Conservation (phyloP, 148 eudicot genomes). For the Heliamphora exappendiculata region DNA sequence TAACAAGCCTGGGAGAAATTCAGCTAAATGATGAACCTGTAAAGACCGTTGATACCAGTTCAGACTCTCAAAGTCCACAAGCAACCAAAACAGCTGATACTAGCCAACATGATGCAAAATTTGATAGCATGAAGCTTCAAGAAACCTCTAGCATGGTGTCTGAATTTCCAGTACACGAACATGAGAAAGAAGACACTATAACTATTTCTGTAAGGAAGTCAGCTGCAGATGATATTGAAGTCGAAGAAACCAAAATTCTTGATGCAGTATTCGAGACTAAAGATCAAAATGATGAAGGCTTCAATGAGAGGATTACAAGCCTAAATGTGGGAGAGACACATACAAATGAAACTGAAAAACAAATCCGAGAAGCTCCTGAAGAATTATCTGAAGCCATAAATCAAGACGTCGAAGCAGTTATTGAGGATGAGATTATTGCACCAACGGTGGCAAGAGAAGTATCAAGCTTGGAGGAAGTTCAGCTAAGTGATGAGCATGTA, state of each 20-base stretch:
- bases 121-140: conserved; percentile 8
- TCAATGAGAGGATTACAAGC: conserved; percentile 6
- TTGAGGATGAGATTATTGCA: background rate
- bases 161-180: conserved; percentile 5
- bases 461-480: background rate
- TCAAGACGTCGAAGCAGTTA: conserved; percentile 1
- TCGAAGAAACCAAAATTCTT: conserved; percentile 8
- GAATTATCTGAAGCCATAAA: background rate
- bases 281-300: conserved; percentile 2
- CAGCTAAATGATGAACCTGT: too few species aligned
- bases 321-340: background rate
- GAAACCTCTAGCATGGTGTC: conserved; percentile 8
- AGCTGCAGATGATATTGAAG: conserved; percentile 8
- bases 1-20: too few species aligned
- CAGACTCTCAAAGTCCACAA: conserved; percentile 5
- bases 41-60: background rate
- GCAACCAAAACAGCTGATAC: background rate
- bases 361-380: conserved; percentile 5
- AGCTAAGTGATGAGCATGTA: conserved; percentile 6
- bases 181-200: background rate
- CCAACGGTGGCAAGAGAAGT: background rate
- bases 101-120: conserved; percentile 8
- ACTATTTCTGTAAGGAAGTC: background rate
- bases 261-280: background rate
- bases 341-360: background rate